Evolutionary conservation across 768 basidiomycete genomes (phyloP).

Genomic region (Rhizopogon vesiculosus): DNA sequence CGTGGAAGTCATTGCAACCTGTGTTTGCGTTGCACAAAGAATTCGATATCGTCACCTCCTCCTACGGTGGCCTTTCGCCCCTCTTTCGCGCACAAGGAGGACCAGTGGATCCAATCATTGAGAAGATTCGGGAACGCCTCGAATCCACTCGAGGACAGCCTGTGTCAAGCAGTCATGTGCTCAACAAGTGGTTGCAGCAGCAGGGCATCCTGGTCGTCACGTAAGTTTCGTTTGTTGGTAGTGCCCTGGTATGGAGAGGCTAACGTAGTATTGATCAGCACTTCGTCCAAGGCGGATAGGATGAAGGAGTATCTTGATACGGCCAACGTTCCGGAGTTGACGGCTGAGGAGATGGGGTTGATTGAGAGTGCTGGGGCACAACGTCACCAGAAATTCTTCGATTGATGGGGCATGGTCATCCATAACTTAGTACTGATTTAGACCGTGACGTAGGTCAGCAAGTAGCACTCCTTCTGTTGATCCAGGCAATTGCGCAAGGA

Average conservation of each 20-base stretch:
- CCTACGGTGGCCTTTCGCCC: constrained; percentile 30
- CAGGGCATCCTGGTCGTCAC: not conserved
- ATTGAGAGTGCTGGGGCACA: constrained; percentile 16
- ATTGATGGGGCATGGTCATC: not conserved
- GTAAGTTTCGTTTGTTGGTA: not conserved
- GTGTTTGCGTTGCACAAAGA: constrained; percentile 15
- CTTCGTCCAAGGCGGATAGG: constrained; percentile 16
- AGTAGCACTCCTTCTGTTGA: too few species aligned
- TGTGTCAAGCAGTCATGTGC: constrained; percentile 13
- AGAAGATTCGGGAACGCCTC: constrained; percentile 15
- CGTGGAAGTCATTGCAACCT: constrained; percentile 23
- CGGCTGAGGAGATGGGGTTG: constrained; percentile 12
- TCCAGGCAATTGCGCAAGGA: not conserved
- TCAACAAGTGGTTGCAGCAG: constrained; percentile 15
- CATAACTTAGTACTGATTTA: not conserved
- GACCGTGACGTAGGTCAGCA: not conserved
- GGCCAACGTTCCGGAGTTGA: constrained; percentile 17
- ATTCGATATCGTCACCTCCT: constrained; percentile 20
- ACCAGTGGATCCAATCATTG: constrained; percentile 27
- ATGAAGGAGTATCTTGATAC: constrained; percentile 17
- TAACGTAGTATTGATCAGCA: constrained; percentile 8
- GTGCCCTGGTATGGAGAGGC: not conserved
- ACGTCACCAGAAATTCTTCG: constrained; percentile 7
- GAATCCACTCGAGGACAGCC: constrained; percentile 10
- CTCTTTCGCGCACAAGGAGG: constrained; percentile 24